Evolutionary conservation across 441 rosid genomes (phyloP).

Genomic region (Aleurites moluccanus): DNA sequence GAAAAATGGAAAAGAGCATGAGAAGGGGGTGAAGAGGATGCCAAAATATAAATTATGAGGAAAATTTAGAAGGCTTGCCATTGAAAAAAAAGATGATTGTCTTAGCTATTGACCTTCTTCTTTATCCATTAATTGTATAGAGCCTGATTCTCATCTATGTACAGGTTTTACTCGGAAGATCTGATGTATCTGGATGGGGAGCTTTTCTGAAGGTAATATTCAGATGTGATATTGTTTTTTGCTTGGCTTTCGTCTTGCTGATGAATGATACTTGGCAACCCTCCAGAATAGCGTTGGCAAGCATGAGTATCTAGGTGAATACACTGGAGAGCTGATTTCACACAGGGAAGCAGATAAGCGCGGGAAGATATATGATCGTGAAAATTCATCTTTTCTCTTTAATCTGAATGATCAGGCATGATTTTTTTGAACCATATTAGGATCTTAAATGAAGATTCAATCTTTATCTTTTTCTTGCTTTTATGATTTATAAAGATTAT

Average conservation of each 20-base stretch:
- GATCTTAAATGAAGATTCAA: neutral
- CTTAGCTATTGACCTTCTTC: neutral
- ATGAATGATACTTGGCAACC: slow-evolving; percentile 23
- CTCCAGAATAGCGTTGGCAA: slow-evolving; percentile 90
- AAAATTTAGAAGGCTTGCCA: too few species aligned
- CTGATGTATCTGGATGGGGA: slow-evolving; percentile 99
- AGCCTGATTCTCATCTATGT: slow-evolving; percentile 18
- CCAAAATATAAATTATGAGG: too few species aligned
- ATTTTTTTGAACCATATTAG: neutral
- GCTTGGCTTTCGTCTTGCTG: slow-evolving; percentile 21
- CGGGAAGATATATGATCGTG: slow-evolving; percentile 97
- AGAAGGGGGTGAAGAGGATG: too few species aligned
- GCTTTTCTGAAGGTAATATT: slow-evolving; percentile 88
- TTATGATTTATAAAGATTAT: slow-evolving; percentile 3
- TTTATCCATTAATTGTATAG: slow-evolving; percentile 7
- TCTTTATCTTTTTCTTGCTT: neutral
- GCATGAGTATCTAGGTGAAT: slow-evolving; percentile 97
- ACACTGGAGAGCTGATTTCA: slow-evolving; percentile 97
- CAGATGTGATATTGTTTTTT: slow-evolving; percentile 11
- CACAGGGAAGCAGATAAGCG: slow-evolving; percentile 99
- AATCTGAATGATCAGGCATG: slow-evolving; percentile 96
- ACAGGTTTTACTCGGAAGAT: slow-evolving; percentile 95
- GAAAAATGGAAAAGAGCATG: neutral
- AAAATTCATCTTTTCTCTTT: slow-evolving; percentile 96
- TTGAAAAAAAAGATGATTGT: too few species aligned